Conservation (phyloP, 768 basidiomycete species). For the Termitomyces sp. region DNA sequence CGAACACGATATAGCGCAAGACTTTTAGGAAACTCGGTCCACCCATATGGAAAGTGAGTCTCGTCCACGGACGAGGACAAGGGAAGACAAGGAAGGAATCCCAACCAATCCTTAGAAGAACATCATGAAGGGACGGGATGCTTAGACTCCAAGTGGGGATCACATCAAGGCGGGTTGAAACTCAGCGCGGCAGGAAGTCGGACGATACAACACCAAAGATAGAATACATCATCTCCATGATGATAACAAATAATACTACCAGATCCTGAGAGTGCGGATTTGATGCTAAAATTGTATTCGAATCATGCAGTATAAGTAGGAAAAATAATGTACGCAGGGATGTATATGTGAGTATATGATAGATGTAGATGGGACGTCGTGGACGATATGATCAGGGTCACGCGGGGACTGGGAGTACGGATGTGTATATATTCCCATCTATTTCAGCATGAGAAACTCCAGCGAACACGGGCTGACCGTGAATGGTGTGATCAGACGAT, state of each 20-base stretch:
- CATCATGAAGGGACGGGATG: constrained; percentile 11
- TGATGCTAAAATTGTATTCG: constrained; percentile 6
- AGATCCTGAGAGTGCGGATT: constrained; percentile 14
- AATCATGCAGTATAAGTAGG: constrained; percentile 11
- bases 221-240: not conserved
- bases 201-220: constrained; percentile 1
- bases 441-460: constrained; percentile 9
- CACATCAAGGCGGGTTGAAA: constrained; percentile 11
- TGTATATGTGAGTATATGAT: constrained; percentile 16
- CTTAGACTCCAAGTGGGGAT: not conserved
- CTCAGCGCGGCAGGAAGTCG: constrained; percentile 15
- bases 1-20: constrained; percentile 59
- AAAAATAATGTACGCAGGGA: constrained; percentile 10
- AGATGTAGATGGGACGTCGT: constrained; percentile 6
- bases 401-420: constrained; percentile 12
- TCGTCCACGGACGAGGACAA: not conserved
- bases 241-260: not conserved
- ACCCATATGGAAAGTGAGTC: constrained; percentile 24
- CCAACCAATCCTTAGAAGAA: constrained; percentile 1
- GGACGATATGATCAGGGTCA: constrained; percentile 8
- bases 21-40: constrained; percentile 37
- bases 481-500: constrained; percentile 7
- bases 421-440: constrained; percentile 13
- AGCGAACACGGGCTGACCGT: not conserved
- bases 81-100: not conserved